Conservation (phyloP, 768 basidiomycete genomes). For the Cubamyces lactineus region DNA sequence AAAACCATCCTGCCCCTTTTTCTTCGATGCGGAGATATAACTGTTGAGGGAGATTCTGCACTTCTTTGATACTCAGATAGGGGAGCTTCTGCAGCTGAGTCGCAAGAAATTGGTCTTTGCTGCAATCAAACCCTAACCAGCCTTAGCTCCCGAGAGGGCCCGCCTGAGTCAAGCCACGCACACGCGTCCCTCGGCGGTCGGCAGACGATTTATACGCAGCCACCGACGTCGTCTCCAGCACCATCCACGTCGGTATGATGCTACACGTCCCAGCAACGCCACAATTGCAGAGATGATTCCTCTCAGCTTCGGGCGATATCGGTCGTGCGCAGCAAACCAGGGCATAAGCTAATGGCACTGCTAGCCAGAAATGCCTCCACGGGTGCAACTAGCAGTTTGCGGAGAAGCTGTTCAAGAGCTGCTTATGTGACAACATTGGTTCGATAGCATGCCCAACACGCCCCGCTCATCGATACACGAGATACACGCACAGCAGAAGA, state of each 20-base stretch:
- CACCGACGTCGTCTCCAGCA: conserved; percentile 10
- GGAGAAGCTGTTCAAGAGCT: too few species aligned
- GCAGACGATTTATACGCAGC: conserved; percentile 11
- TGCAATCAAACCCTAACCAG: conserved; percentile 1
- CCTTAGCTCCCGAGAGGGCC: not conserved
- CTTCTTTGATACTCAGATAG: not conserved
- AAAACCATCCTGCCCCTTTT: not conserved
- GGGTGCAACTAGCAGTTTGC: too few species aligned
- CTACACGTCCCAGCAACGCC: not conserved
- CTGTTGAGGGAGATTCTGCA: not conserved
- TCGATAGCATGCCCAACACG: too few species aligned
- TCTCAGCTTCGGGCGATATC: too few species aligned
- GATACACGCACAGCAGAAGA: too few species aligned
- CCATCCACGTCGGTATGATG: not conserved
- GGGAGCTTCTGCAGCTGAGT: not conserved
- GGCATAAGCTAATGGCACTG: too few species aligned
- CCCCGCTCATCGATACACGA: too few species aligned
- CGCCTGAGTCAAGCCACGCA: conserved; percentile 6
- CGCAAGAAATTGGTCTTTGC: not conserved
- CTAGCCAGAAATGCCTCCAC: too few species aligned
- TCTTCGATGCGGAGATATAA: conserved; percentile 2
- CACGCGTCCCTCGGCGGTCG: conserved; percentile 15
- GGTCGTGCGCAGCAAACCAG: too few species aligned
- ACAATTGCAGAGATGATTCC: too few species aligned
- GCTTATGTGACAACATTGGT: too few species aligned